Conservation (phyloP, 1,284 basidiomycete genomes). For the Leccinum solheimii region DNA sequence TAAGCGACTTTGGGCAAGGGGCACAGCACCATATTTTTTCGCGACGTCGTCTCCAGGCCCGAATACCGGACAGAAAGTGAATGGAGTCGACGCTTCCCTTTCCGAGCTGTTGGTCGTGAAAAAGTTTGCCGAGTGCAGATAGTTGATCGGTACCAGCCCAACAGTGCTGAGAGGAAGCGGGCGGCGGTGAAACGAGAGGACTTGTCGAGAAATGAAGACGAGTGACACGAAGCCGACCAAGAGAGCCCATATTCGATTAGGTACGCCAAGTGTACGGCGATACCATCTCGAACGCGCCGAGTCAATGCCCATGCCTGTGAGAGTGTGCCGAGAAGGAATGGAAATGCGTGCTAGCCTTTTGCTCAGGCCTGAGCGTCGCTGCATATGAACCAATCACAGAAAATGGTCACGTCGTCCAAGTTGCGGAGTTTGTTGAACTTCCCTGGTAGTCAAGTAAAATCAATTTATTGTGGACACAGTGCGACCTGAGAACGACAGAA, state of each 20-base stretch:
- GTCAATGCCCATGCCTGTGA: conserved; percentile 45
- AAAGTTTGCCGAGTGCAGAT: conserved; percentile 40
- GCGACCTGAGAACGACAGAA: neutral
- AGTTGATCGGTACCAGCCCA: conserved; percentile 65
- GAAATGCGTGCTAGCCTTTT: conserved; percentile 57
- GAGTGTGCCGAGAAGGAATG: conserved; percentile 41
- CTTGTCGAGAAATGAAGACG: conserved; percentile 61
- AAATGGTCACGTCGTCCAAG: neutral
- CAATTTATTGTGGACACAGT: conserved; percentile 1
- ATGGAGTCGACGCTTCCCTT: conserved; percentile 63
- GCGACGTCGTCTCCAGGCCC: conserved; percentile 81
- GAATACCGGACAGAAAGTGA: conserved; percentile 87
- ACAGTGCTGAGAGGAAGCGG: conserved; percentile 45
- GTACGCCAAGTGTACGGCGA: conserved; percentile 60
- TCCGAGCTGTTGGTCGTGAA: conserved; percentile 46
- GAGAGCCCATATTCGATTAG: conserved; percentile 73
- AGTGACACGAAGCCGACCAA: conserved; percentile 55
- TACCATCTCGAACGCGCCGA: conserved; percentile 46
- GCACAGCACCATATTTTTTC: conserved; percentile 74
- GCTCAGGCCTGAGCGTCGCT: conserved; percentile 48
- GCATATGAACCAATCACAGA: conserved; percentile 43
- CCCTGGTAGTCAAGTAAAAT: no score
- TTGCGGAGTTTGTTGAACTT: neutral
- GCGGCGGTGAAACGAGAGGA: conserved; percentile 43
- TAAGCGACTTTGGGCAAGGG: conserved; percentile 74